Conservation (phyloP, 257 asterid species). For the Cynanchum wilfordii region DNA sequence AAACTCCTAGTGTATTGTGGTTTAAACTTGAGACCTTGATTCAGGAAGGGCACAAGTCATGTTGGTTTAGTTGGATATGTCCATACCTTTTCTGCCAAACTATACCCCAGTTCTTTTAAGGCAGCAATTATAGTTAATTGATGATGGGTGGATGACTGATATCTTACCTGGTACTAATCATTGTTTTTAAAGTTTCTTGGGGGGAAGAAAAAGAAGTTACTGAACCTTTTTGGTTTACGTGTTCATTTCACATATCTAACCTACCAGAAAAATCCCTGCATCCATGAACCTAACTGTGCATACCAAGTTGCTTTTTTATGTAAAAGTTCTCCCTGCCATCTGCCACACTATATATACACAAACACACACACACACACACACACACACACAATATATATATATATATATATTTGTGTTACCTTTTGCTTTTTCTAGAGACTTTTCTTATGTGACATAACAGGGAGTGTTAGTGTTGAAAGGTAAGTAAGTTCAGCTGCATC, state of each 20-base stretch:
- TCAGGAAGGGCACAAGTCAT: not conserved
- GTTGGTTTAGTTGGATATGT: not conserved
- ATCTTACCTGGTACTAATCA: constrained; percentile 5
- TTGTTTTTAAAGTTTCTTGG: constrained; percentile 8
- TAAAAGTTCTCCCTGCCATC: not conserved
- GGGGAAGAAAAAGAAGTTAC: constrained; percentile 1
- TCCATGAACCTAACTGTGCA: constrained; percentile 17
- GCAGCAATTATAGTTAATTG: not conserved
- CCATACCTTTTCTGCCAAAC: not conserved
- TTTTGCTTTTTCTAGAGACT: constrained; percentile 12
- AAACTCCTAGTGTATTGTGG: not conserved
- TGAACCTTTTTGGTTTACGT: constrained; percentile 6
- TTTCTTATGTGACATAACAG: not conserved
- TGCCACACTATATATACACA: not conserved
- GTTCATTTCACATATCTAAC: constrained; percentile 3
- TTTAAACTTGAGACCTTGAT: not conserved
- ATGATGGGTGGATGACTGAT: constrained; percentile 1
- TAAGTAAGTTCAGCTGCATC: constrained; percentile 15
- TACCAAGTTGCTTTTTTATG: constrained; percentile 5
- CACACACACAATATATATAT: too few relatives aligned
- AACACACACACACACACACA: too few relatives aligned
- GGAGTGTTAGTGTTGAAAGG: not conserved
- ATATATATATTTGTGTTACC: too few relatives aligned
- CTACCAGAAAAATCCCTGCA: constrained; percentile 12
- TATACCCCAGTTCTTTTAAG: not conserved